A percentile compares a stretch with the other conserved stretches of the same genome.
phyloP scores from a whole-genome alignment of 352 stramenopile species.

The Phytophthora pinifolia region DNA sequence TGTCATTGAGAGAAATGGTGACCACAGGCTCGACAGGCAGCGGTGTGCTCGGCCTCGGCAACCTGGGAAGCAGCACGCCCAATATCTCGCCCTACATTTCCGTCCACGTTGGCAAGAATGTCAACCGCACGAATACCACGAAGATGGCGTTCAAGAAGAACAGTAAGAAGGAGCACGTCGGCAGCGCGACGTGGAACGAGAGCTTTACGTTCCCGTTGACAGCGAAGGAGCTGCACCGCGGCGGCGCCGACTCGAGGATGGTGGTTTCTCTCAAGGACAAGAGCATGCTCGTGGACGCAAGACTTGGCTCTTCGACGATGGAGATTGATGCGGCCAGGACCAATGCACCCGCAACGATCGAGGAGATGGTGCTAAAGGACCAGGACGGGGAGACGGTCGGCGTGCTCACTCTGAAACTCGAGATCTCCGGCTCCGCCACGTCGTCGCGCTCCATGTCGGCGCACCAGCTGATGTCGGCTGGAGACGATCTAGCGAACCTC shows the following conservation, averaged over 20 bases:
- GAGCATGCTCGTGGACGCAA: constrained; percentile 39
- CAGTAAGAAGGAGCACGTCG: constrained; percentile 47
- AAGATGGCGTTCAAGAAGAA: constrained; percentile 63
- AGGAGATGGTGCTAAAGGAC: constrained; percentile 39
- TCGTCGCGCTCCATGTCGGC: constrained; percentile 39
- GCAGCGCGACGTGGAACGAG: constrained; percentile 68
- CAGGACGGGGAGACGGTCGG: constrained; percentile 27
- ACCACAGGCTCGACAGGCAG: constrained; percentile 64
- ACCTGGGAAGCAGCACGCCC: constrained; percentile 71
- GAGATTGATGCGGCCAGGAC: constrained; percentile 31
- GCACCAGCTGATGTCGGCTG: constrained; percentile 20
- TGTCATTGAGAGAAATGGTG: constrained; percentile 56
- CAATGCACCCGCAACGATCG: constrained; percentile 16
- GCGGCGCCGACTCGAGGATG: constrained; percentile 28
- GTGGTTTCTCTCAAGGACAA: constrained; percentile 45
- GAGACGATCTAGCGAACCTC: constrained; percentile 27
- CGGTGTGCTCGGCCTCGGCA: constrained; percentile 68
- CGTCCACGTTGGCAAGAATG: constrained; percentile 70
- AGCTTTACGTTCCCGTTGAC: constrained; percentile 78
- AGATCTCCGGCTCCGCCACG: constrained; percentile 35
- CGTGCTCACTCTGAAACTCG: constrained; percentile 36
- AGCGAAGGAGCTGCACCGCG: constrained; percentile 49
- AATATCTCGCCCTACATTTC: constrained; percentile 84
- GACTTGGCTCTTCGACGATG: constrained; percentile 31
- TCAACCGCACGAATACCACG: constrained; percentile 65